Percentiles rank a stretch among this genome's conserved stretches.
These are phyloP conservation scores for Heritiera fomes DNA, from an alignment of 345 rosid species.

Conservation along the genomic window DNA sequence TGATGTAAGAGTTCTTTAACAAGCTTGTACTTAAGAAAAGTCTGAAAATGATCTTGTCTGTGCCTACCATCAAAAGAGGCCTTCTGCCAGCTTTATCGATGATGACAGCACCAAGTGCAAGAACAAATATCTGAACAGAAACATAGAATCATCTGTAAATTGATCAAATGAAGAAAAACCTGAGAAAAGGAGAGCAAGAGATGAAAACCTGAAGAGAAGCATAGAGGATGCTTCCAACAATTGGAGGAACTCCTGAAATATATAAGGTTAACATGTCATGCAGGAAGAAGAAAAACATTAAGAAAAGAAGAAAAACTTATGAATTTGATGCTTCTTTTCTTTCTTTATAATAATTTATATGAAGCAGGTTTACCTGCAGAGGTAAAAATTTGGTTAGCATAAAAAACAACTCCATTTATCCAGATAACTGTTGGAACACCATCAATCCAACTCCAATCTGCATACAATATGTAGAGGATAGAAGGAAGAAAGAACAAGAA, in stretches of 20 bases:
- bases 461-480: slow-evolving; percentile 4
- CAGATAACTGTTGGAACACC: slow-evolving; percentile 88
- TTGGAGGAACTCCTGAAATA: slow-evolving; percentile 65
- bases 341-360: background rate
- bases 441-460: slow-evolving; percentile 92
- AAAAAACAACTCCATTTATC: slow-evolving; percentile 84
- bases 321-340: no score
- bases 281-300: background rate
- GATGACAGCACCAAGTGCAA: slow-evolving; percentile 57
- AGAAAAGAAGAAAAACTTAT: background rate
- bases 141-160: background rate
- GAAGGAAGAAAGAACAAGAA: background rate
- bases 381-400: slow-evolving; percentile 64
- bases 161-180: background rate
- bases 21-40: background rate
- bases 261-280: background rate
- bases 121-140: slow-evolving; percentile 59
- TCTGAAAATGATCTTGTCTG: background rate
- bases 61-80: slow-evolving; percentile 64
- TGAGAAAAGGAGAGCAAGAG: background rate
- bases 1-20: background rate
- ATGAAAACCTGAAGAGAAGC: slow-evolving; percentile 75
- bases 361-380: slow-evolving; percentile 59
- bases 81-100: slow-evolving; percentile 90
- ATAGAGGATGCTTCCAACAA: slow-evolving; percentile 73